These are phyloP conservation scores for Heritiera fomes DNA, from an alignment of 345 rosid species.

Conservation along the genomic window DNA sequence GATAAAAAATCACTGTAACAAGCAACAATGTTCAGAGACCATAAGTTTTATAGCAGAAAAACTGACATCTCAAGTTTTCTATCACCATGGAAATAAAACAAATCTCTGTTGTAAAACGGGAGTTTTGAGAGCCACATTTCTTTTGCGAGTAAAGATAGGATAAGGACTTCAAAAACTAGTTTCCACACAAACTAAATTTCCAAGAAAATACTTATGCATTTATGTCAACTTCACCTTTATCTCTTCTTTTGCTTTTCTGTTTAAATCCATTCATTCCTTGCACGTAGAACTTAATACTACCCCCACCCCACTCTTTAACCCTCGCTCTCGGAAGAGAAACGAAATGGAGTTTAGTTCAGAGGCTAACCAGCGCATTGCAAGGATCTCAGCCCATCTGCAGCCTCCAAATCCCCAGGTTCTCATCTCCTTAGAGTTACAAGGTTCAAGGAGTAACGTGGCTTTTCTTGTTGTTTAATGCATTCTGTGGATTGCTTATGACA, in stretches of 20 bases:
- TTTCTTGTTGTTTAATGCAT: background rate
- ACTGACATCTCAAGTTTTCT: background rate
- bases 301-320: background rate
- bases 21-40: no score
- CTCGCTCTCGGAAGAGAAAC: background rate
- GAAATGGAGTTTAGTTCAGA: slow-evolving; percentile 51
- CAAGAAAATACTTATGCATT: background rate
- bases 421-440: background rate
- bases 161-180: slow-evolving; percentile 39
- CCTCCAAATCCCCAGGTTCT: slow-evolving; percentile 51
- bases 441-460: background rate
- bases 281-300: slow-evolving; percentile 14
- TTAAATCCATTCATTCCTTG: slow-evolving; percentile 17
- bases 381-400: slow-evolving; percentile 61
- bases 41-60: background rate
- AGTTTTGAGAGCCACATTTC: slow-evolving; percentile 41
- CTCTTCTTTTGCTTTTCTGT: slow-evolving; percentile 22
- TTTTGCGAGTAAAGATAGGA: slow-evolving; percentile 40
- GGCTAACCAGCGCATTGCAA: slow-evolving; percentile 59
- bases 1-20: background rate
- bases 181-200: slow-evolving; percentile 44
- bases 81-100: background rate
- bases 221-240: slow-evolving; percentile 50
- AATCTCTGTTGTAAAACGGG: background rate
- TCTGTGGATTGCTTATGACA: slow-evolving; percentile 21